Conservation (phyloP, 2,329 filamentous ascomycete genomes). For the Pestalotiopsis sp. region DNA sequence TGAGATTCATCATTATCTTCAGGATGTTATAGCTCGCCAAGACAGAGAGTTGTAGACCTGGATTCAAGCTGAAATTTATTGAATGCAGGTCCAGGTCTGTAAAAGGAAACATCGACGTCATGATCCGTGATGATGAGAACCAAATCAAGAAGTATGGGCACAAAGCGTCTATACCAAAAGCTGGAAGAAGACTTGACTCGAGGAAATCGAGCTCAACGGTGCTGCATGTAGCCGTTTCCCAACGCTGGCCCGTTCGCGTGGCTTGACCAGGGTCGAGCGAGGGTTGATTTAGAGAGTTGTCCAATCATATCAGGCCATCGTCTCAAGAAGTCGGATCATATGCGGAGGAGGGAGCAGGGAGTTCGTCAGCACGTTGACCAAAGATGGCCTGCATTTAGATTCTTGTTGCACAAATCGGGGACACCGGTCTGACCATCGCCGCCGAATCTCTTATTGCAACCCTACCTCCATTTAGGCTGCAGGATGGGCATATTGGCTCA, state of each 20-base stretch:
- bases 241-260: background rate
- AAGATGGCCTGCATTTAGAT: background rate
- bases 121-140: background rate
- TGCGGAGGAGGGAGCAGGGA: background rate
- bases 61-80: slow-evolving; percentile 6
- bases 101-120: slow-evolving; percentile 6
- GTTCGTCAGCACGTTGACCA: background rate
- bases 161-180: background rate
- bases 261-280: background rate
- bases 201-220: background rate
- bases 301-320: background rate
- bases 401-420: background rate
- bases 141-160: background rate
- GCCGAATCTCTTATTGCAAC: background rate
- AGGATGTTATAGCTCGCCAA: background rate
- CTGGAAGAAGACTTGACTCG: background rate
- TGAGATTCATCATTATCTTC: background rate
- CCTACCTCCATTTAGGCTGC: background rate
- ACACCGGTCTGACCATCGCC: background rate
- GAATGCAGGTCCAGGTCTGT: background rate
- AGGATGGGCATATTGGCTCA: background rate
- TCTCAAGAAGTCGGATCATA: background rate
- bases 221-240: background rate
- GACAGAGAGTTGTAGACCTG: background rate
- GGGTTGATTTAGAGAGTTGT: no score